These are phyloP conservation scores for Rubia yunnanensis DNA, from an alignment of 257 asterid species.

Conservation along the genomic window DNA sequence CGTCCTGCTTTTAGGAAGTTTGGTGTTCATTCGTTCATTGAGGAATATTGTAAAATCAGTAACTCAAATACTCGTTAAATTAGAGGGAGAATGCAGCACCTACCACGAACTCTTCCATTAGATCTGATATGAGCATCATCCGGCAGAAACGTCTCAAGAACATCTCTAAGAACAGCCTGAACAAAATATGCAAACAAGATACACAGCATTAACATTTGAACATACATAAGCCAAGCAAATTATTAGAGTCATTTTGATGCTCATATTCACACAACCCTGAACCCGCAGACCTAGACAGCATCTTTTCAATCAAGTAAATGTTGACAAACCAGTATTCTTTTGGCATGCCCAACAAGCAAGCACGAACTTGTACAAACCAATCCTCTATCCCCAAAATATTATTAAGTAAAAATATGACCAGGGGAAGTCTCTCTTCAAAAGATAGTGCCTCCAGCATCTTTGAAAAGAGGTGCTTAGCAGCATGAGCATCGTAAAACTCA, in stretches of 20 bases:
- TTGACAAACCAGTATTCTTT: neutral
- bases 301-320: neutral
- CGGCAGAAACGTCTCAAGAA: conserved; percentile 61
- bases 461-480: neutral
- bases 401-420: neutral
- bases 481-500: neutral
- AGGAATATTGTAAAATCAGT: conserved; percentile 1
- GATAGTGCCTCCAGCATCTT: neutral
- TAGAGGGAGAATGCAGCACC: conserved; percentile 15
- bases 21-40: neutral
- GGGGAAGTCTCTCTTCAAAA: neutral
- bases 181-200: neutral
- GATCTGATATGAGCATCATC: conserved; percentile 76
- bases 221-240: neutral
- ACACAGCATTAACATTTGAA: neutral
- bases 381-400: neutral
- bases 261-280: neutral
- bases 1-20: neutral
- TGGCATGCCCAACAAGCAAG: neutral
- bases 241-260: neutral
- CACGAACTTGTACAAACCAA: neutral
- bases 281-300: neutral
- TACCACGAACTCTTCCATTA: conserved; percentile 94
- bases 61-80: neutral
- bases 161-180: conserved; percentile 91